These are phyloP conservation scores for Primulina tabacum DNA, from an alignment of 257 asterid species.

Conservation along the genomic window DNA sequence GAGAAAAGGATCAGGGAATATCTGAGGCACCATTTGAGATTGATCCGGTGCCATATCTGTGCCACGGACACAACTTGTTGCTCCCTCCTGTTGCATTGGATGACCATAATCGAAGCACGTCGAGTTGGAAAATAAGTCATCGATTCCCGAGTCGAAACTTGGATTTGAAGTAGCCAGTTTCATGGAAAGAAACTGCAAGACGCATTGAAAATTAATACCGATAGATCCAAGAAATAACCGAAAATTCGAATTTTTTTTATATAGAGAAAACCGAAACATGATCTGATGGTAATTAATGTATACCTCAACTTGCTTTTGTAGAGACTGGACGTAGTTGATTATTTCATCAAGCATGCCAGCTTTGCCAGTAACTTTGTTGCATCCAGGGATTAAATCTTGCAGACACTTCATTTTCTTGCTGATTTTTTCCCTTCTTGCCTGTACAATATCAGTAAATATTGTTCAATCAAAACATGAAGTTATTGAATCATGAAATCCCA, in stretches of 20 bases:
- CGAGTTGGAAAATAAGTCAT: slow-evolving; percentile 36
- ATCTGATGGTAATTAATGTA: not conserved
- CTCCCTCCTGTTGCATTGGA: slow-evolving; percentile 39
- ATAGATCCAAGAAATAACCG: not conserved
- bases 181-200: slow-evolving; percentile 64
- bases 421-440: slow-evolving; percentile 85
- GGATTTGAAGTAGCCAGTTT: slow-evolving; percentile 62
- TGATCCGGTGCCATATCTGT: slow-evolving; percentile 29
- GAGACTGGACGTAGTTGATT: slow-evolving; percentile 73
- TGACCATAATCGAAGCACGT: slow-evolving; percentile 36
- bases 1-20: slow-evolving; percentile 44
- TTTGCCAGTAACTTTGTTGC: slow-evolving; percentile 69
- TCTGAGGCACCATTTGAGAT: slow-evolving; percentile 41
- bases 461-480: not conserved
- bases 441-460: slow-evolving; percentile 16
- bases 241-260: no score
- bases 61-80: slow-evolving; percentile 24
- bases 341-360: slow-evolving; percentile 89
- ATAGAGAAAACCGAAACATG: not conserved
- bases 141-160: slow-evolving; percentile 45
- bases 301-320: slow-evolving; percentile 91
- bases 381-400: slow-evolving; percentile 83
- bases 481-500: not conserved
- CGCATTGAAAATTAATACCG: not conserved
- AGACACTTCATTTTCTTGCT: slow-evolving; percentile 73